Evolutionary conservation across 2,329 filamentous ascomycete genomes (phyloP).

Genomic region (Tolypocladium tropicale): DNA sequence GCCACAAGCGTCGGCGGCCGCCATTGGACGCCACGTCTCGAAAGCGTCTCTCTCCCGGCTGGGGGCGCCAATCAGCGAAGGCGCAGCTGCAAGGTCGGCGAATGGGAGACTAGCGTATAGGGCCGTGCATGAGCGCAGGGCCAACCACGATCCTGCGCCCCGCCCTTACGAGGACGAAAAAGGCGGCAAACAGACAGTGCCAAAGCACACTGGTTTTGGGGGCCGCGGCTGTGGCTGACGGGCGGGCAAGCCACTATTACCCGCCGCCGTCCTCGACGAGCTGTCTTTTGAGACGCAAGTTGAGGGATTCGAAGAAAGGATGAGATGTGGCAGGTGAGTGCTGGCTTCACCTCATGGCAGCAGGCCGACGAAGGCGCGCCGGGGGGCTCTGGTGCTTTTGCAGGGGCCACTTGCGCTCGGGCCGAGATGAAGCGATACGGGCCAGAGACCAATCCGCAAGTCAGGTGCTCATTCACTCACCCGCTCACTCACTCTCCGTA

Average conservation of each 20-base stretch:
- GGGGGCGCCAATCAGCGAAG: constrained; percentile 1
- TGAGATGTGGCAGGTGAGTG: neutral
- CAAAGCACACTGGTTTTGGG: neutral
- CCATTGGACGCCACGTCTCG: constrained; percentile 8
- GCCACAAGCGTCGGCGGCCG: neutral
- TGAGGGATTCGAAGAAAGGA: neutral
- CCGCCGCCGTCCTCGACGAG: neutral
- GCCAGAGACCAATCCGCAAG: neutral
- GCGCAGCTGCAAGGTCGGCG: neutral
- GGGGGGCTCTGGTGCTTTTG: neutral
- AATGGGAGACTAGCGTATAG: neutral
- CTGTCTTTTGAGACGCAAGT: neutral
- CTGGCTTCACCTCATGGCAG: neutral
- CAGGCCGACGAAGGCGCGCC: neutral
- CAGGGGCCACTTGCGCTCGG: neutral
- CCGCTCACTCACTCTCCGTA: neutral
- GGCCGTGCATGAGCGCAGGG: neutral
- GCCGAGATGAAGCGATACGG: neutral
- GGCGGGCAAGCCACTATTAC: neutral
- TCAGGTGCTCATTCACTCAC: neutral
- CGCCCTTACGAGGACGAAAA: neutral
- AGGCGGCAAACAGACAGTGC: neutral
- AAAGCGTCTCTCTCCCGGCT: neutral
- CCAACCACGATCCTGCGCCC: neutral
- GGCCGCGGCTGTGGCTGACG: neutral